These are phyloP conservation scores for Neurospora sp. DNA, from an alignment of 2,329 filamentous ascomycete genomes.

Conservation along the genomic window DNA sequence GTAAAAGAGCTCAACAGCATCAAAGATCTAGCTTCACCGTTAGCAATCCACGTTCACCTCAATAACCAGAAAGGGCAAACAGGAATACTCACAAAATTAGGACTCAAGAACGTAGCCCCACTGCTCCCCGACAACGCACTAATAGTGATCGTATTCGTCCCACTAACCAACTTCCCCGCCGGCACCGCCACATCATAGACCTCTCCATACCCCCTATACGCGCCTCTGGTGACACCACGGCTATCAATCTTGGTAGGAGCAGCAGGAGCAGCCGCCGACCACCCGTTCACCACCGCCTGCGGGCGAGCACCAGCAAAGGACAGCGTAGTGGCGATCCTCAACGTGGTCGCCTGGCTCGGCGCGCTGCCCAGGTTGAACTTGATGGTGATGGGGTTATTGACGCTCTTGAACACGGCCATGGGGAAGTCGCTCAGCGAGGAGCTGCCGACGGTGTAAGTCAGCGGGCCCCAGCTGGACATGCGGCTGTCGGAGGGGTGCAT, in stretches of 20 bases:
- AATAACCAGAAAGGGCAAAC: background rate
- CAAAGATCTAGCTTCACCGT: constrained; percentile 11
- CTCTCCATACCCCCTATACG: constrained; percentile 54
- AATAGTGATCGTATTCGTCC: constrained; percentile 55
- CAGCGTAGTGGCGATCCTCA: constrained; percentile 56
- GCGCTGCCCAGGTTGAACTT: constrained; percentile 44
- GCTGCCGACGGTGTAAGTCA: constrained; percentile 52
- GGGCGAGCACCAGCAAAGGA: constrained; percentile 52
- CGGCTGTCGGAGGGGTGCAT: constrained; percentile 60
- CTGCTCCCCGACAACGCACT: constrained; percentile 48
- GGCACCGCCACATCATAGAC: constrained; percentile 55
- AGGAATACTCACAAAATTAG: constrained; percentile 38
- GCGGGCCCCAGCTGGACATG: constrained; percentile 51
- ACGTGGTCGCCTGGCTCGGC: constrained; percentile 42
- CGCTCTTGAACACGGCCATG: constrained; percentile 55
- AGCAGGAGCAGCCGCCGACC: constrained; percentile 34
- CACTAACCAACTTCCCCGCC: constrained; percentile 46
- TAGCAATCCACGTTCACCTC: background rate
- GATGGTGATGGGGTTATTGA: constrained; percentile 52
- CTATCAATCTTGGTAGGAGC: constrained; percentile 55
- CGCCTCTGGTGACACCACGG: constrained; percentile 55
- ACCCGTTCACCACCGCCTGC: constrained; percentile 46
- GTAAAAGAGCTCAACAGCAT: constrained; percentile 25
- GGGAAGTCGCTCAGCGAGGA: constrained; percentile 45
- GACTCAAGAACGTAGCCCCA: constrained; percentile 44